Evolutionary conservation across 2,329 filamentous ascomycete species (phyloP).

Genomic region (Claviceps maximensis): DNA sequence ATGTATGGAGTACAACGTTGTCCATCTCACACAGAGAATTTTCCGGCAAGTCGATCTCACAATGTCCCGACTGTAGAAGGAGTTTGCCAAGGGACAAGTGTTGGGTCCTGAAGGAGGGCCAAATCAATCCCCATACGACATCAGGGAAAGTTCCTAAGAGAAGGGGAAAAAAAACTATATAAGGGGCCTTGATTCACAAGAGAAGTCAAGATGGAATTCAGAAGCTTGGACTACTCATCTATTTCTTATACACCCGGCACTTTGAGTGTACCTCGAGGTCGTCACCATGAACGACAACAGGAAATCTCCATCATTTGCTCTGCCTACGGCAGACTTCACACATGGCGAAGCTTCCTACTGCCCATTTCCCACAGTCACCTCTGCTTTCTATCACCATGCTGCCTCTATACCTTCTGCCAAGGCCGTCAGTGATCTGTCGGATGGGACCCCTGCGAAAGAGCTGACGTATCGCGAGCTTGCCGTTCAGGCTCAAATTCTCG

Average conservation of each 20-base stretch:
- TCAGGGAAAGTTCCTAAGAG: slow-evolving; percentile 1
- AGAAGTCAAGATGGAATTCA: neutral
- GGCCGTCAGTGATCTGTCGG: slow-evolving; percentile 26
- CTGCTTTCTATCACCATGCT: slow-evolving; percentile 26
- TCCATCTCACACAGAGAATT: slow-evolving; percentile 9
- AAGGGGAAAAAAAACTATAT: slow-evolving; percentile 6
- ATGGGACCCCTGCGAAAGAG: slow-evolving; percentile 12
- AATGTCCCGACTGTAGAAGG: slow-evolving; percentile 1
- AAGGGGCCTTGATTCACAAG: slow-evolving; percentile 6
- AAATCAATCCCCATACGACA: slow-evolving; percentile 2
- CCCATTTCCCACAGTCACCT: slow-evolving; percentile 26
- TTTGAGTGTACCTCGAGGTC: slow-evolving; percentile 2
- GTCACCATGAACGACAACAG: slow-evolving; percentile 7
- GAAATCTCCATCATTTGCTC: slow-evolving; percentile 3
- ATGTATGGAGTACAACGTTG: slow-evolving; percentile 5
- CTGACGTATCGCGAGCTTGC: slow-evolving; percentile 34
- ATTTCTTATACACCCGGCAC: neutral
- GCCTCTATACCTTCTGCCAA: slow-evolving; percentile 21
- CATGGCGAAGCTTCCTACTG: slow-evolving; percentile 10
- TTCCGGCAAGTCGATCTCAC: slow-evolving; percentile 1
- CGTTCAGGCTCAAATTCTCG: slow-evolving; percentile 26
- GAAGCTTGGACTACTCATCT: slow-evolving; percentile 3
- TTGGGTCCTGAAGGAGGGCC: slow-evolving; percentile 1
- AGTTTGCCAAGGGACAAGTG: neutral
- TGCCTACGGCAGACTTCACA: slow-evolving; percentile 6